These are phyloP conservation scores for Talaromyces sp. DNA, from an alignment of 2,329 filamentous ascomycete species.

Conservation along the genomic window DNA sequence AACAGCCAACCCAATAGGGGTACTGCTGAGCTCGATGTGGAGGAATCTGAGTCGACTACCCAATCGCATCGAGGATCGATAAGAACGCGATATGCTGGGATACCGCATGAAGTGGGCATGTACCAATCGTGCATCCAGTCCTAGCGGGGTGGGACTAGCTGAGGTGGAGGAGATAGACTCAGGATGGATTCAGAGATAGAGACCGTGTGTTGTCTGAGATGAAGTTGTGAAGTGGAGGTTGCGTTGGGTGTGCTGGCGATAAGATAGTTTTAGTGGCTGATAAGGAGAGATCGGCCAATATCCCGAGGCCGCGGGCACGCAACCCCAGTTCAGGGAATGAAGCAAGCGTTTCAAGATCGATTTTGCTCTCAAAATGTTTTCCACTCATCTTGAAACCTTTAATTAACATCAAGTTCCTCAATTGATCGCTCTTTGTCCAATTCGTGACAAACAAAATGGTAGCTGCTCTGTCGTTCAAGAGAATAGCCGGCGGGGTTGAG, in stretches of 20 bases:
- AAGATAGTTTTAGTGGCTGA: not conserved
- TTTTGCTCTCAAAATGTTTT: not conserved
- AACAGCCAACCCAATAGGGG: not conserved
- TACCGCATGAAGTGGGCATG: not conserved
- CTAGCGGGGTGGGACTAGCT: not conserved
- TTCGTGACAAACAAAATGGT: slow-evolving; percentile 2
- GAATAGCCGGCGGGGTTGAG: not conserved
- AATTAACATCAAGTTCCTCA: not conserved
- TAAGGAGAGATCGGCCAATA: not conserved
- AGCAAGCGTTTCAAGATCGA: not conserved
- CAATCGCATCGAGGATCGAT: not conserved
- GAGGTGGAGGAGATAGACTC: not conserved
- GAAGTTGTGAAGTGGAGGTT: not conserved
- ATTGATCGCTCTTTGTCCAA: not conserved
- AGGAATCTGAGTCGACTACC: not conserved
- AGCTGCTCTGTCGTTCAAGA: slow-evolving; percentile 8
- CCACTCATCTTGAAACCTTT: not conserved
- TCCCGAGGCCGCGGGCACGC: slow-evolving; percentile 1
- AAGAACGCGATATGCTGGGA: not conserved
- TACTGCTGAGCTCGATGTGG: not conserved
- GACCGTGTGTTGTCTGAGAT: not conserved
- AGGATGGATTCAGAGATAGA: not conserved
- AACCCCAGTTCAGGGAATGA: not conserved
- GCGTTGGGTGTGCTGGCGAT: not conserved
- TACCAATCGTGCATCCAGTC: not conserved